Base-by-base conservation (phyloP, 2,329 filamentous ascomycete species). In the Colletotrichum tamarilloi region DNA sequence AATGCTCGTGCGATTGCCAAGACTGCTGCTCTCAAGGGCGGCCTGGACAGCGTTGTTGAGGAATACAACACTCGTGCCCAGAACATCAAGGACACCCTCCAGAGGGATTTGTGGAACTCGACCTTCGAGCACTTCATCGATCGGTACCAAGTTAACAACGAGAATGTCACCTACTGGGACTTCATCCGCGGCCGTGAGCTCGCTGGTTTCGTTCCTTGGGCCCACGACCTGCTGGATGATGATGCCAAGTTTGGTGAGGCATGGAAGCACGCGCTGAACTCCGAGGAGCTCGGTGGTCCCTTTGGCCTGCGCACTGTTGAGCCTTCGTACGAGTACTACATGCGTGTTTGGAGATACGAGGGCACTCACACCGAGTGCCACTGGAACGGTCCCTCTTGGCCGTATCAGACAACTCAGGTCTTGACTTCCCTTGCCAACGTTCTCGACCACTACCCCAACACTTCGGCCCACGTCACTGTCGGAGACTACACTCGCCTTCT, bases 381-480 rank as follows among this genome's bases (percentile, higher is more conserved):
- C 65, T 86, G 84, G 85, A 80, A 86, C 67, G 84, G 85, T 1
- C 83, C 83, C 74, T 84, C 82, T n/a, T 86, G 85, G 85, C 84
- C 85, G 3, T 86, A 81, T 73, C 81, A 82, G 2, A 86, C 84
- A 1, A 76, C 81, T 5, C 81, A 85, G 67, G 84, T 81, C 16
- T 79, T 86, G 6, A 82, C 81, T 19, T 84, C 84, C 1, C 78
- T 86, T 14, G 84, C 73, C 79, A 84, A 75, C 75, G 79, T 66
- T 76, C 79, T 67, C 66, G 65, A 77, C 75, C 28, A 81, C 76
- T 73, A 82, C 76, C 32, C 78, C 26, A 80, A 77, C 6, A 78
- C 82, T 62, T 24, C 67, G 11, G 59, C 53, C n/a, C 53, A 59
- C 8, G 77, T 82, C 26, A 84, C 81, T 0, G 76, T 81, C 0